Conservation (phyloP, 1,139 yeast species). For the Sugiyamaella japonica region DNA sequence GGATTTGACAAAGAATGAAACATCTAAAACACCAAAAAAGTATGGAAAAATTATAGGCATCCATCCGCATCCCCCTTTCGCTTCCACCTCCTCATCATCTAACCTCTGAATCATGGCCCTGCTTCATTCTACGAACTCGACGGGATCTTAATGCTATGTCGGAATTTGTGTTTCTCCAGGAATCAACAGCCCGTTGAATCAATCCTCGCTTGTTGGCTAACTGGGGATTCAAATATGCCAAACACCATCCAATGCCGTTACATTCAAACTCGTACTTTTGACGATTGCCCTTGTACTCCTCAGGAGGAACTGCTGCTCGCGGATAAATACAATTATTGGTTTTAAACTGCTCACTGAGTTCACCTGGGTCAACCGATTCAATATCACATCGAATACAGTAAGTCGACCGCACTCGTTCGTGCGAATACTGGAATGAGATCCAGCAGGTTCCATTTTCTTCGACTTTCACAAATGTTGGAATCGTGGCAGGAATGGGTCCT, state of each 20-base stretch:
- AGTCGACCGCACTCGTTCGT: constrained; percentile 35
- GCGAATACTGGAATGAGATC: constrained; percentile 42
- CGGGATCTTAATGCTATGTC: constrained; percentile 47
- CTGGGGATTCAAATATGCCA: constrained; percentile 45
- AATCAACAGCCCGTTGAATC: constrained; percentile 52
- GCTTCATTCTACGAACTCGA: constrained; percentile 36
- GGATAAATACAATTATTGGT: constrained; percentile 48
- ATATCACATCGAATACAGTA: constrained; percentile 42
- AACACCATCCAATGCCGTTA: constrained; percentile 50
- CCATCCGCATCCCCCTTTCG: no score
- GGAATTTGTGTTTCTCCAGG: constrained; percentile 49
- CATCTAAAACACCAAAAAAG: no score
- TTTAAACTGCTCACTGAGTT: constrained; percentile 40
- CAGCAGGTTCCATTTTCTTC: constrained; percentile 41
- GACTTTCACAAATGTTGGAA: constrained; percentile 31
- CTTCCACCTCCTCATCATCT: no score
- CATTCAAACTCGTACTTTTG: constrained; percentile 49
- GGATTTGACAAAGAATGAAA: no score
- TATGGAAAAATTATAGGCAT: not conserved
- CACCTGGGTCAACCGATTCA: constrained; percentile 33
- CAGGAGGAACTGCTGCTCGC: constrained; percentile 45
- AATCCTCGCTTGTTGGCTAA: constrained; percentile 47
- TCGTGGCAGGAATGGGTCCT: constrained; percentile 31
- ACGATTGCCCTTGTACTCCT: constrained; percentile 47
- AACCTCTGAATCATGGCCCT: no score